phyloP scores from a whole-genome alignment of 805 yeast genomes.

The Candida ortonii region DNA sequence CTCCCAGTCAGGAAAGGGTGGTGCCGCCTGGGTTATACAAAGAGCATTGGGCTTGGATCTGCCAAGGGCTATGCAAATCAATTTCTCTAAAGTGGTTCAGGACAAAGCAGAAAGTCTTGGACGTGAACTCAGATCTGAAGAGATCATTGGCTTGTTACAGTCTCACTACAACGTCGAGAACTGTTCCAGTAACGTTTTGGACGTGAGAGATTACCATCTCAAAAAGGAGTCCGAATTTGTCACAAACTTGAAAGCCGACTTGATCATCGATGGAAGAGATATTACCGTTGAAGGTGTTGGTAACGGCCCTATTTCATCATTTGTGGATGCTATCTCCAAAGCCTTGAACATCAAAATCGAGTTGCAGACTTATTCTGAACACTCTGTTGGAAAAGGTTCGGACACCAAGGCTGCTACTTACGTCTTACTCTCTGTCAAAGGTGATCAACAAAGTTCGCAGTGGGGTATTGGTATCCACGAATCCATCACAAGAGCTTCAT shows the following conservation, averaged over 20 bases:
- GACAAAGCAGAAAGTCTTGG: conserved; percentile 61
- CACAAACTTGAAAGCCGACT: conserved; percentile 42
- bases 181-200: conserved; percentile 32
- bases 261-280: conserved; percentile 35
- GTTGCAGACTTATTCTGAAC: conserved; percentile 68
- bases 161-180: conserved; percentile 50
- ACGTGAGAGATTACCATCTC: conserved; percentile 42
- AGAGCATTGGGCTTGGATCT: conserved; percentile 69
- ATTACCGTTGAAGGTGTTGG: conserved; percentile 54
- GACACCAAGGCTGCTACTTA: conserved; percentile 73
- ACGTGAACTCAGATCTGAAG: conserved; percentile 66
- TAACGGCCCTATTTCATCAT: conserved; percentile 77
- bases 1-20: conserved; percentile 87
- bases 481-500: conserved; percentile 85
- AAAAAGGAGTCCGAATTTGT: conserved; percentile 36
- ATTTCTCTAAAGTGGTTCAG: conserved; percentile 66
- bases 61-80: conserved; percentile 69
- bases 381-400: conserved; percentile 69
- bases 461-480: conserved; percentile 96
- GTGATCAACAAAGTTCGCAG: conserved; percentile 28
- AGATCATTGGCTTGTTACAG: conserved; percentile 57
- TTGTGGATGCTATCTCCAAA: conserved; percentile 59
- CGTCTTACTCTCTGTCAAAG: conserved; percentile 37
- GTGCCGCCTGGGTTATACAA: conserved; percentile 79
- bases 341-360: conserved; percentile 53